phyloP scores from a whole-genome alignment of 1,139 yeast genomes.

The Nakaseomyces nivariensis region DNA sequence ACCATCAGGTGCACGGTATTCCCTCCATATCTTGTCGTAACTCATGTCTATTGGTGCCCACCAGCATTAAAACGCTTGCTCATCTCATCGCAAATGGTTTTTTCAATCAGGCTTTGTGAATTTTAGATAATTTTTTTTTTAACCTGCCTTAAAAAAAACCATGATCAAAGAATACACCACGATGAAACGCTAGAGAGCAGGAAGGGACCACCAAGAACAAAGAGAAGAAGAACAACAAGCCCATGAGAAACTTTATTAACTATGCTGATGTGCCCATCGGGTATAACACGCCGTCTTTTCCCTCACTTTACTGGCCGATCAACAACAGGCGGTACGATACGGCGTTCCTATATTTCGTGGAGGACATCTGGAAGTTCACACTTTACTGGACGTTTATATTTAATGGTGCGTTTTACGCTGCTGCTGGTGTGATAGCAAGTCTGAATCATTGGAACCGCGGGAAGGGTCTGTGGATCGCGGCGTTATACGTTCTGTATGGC shows the following conservation, averaged over 20 bases:
- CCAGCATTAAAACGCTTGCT: too few relatives aligned
- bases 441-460: constrained; percentile 37
- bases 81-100: not conserved
- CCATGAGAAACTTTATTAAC: constrained; percentile 28
- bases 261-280: constrained; percentile 60
- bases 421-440: constrained; percentile 59
- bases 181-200: too few relatives aligned
- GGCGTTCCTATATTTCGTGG: constrained; percentile 55
- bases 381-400: constrained; percentile 71
- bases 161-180: not conserved
- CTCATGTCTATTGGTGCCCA: not conserved
- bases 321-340: constrained; percentile 35
- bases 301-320: constrained; percentile 70
- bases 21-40: constrained; percentile 44
- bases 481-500: constrained; percentile 43
- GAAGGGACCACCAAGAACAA: too few relatives aligned
- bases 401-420: constrained; percentile 49
- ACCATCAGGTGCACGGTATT: constrained; percentile 56
- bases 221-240: too few relatives aligned
- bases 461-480: constrained; percentile 36
- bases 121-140: not conserved
- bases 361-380: constrained; percentile 81
- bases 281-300: constrained; percentile 69
- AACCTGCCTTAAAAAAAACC: not conserved
- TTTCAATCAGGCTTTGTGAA: not conserved